Base-by-base conservation (phyloP, 192 early-diverging fungal species). In the Paraglomus brasilianum region DNA sequence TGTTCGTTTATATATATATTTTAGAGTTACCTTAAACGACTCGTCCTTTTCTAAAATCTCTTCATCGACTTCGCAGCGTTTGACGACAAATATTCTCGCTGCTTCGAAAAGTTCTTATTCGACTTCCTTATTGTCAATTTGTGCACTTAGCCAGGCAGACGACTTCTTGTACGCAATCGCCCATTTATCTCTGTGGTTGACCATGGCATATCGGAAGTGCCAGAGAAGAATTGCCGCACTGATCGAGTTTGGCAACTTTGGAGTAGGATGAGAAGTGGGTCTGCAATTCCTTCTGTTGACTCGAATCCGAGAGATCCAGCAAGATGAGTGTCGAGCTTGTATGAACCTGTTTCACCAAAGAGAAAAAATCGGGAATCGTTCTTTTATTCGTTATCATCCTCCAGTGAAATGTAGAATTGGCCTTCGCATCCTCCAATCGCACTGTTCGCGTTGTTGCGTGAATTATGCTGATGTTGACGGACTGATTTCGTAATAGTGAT, bases 261-360 rank as follows among this genome's bases (percentile, higher is more conserved):
- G 66, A 55, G 30, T 69, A 15, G 5, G 42, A 56, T 1, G 66
- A 24, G 13, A 69, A 69, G 42, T 69, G 52, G n/a, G 39, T 10
- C 17, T 48, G 38, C 0, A 69, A 6, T 17, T 22, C 9, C 30
- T 69, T 41, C 10, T 69, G 40, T 30, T 24, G 66, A 69, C 41
- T n/a, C 46, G 41, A 69, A 69, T 24, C 66, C 66, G 9, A 69
- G 47, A 40, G 66, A 38, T 24, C 45, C 51, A 9, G 66, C n/a
- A 11, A 56, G 36, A 15, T 69, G 38, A 24, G 10, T 11, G 38
- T 17, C 38, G 8, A 69, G 52, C 56, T 56, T 53, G 13, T 45
- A 69, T n/a, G 21, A 52, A 1, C 66, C 66, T 5, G 22, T 17
- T 14, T 69, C 52, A 3, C 30, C n/a, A n/a, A n/a, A n/a, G n/a